Base-by-base conservation (phyloP, 1,139 yeast species). In the Magnusiomyces magnusii region DNA sequence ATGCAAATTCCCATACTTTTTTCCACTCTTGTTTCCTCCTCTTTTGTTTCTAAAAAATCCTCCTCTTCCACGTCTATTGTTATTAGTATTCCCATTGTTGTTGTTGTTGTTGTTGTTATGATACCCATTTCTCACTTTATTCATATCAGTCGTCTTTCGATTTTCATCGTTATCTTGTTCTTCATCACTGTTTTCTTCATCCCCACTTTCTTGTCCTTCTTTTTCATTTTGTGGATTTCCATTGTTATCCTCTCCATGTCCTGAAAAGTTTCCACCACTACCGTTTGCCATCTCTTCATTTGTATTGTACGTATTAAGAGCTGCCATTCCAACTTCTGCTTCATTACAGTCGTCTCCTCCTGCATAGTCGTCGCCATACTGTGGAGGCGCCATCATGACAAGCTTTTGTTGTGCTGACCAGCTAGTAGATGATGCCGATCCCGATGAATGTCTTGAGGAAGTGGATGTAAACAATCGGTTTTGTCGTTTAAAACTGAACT, bases 181-280 rank as follows among this genome's bases (percentile, higher is more conserved):
- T 9, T 47, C 25, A 3, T 50, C 53, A 17, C 13, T 31, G 3
- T 52, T 62, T 31, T 61, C 58, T 13, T 53, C 60, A 24, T 56
- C 59, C 10, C 52, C 57, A 5, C 53, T 53, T 17, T 61, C 63
- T 1, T 50, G 59, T n/a, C 53, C 64, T 47, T 62, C 65, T 47
- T 60, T 63, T 10, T 59, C 63, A 9, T 10, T 31, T 34, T 53
- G 42, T 17, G 25, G 47, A 25, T 34, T 19, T 17, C 52, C 53
- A 9, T 41, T 24, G 27, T 28, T 31, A 13, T 28, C 51, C 7
- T 53, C 59, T 28, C 24, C 13, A n/a, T 42, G 28, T 15, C 28
- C 54, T 25, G 21, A 52, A 49, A 19, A 34, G 47, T 44, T 44
- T 27, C 27, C 3, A 7, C 23, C 36, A 28, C 27, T 2, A 7